Evolutionary conservation across 345 rosid species (phyloP).

Genomic region (Microcos paniculata): DNA sequence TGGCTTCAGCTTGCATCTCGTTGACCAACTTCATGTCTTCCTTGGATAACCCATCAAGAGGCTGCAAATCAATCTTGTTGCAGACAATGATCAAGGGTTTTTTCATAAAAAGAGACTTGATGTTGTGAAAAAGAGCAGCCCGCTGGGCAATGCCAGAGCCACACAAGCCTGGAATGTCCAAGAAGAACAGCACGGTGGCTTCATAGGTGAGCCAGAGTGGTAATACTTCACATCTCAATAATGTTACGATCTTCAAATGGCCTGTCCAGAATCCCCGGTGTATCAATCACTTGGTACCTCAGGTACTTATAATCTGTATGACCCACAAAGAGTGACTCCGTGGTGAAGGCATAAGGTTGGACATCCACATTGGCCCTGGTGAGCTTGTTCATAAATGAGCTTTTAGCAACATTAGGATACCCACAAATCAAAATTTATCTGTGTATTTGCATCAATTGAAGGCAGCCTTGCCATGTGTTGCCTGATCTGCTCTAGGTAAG

Average conservation of each 20-base stretch:
- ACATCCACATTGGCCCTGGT: constrained; percentile 92
- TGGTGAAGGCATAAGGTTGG: constrained; percentile 87
- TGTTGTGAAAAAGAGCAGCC: no score
- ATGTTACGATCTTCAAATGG: no score
- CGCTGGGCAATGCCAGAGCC: constrained; percentile 90
- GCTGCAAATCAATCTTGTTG: constrained; percentile 93
- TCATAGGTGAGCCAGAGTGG: constrained; percentile 83
- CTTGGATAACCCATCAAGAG: no score
- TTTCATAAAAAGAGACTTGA: no score
- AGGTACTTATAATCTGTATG: constrained; percentile 89
- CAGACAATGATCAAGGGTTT: constrained; percentile 85
- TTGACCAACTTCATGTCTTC: no score
- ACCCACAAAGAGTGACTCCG: constrained; percentile 88
- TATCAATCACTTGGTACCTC: no score
- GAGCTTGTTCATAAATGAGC: no score
- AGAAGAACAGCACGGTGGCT: constrained; percentile 80
- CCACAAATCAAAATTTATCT: constrained; percentile 72
- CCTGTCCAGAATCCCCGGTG: no score
- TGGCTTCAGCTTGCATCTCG: no score
- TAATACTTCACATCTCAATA: no score
- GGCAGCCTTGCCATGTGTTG: constrained; percentile 76
- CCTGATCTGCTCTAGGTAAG: constrained; percentile 61
- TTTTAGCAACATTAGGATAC: no score
- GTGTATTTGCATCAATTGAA: constrained; percentile 61
- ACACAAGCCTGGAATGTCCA: constrained; percentile 86